Evolutionary conservation across 2,329 filamentous ascomycete species (phyloP).

Genomic region (Alternaria ventricosa): DNA sequence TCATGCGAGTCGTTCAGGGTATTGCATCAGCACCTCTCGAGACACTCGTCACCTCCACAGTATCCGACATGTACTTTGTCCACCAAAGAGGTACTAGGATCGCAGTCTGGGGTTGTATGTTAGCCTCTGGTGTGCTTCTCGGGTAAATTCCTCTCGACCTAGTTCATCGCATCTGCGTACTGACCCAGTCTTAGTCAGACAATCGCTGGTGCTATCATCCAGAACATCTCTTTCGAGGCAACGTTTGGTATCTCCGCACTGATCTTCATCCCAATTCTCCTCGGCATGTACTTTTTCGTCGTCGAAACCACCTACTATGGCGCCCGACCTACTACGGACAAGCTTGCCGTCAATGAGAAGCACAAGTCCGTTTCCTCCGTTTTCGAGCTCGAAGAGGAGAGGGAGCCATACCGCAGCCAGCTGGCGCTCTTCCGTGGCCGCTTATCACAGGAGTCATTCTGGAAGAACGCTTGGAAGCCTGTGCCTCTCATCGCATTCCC

Average conservation of each 20-base stretch:
- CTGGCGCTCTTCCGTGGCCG: constrained; percentile 41
- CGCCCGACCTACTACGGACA: constrained; percentile 24
- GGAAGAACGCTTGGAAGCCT: constrained; percentile 56
- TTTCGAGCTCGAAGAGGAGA: constrained; percentile 24
- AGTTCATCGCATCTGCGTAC: constrained; percentile 19
- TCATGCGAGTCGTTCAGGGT: constrained; percentile 79
- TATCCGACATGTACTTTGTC: constrained; percentile 91
- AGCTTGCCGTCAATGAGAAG: constrained; percentile 32
- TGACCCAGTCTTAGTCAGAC: constrained; percentile 45
- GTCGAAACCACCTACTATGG: constrained; percentile 52
- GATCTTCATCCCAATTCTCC: constrained; percentile 51
- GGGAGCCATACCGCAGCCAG: constrained; percentile 30
- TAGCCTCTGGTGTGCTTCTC: constrained; percentile 46
- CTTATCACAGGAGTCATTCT: constrained; percentile 39
- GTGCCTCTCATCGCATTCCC: constrained; percentile 85
- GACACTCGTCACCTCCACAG: constrained; percentile 83
- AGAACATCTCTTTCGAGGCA: constrained; percentile 50
- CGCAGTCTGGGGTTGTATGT: constrained; percentile 66
- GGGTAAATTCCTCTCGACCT: constrained; percentile 44
- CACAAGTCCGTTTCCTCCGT: constrained; percentile 27
- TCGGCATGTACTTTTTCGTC: constrained; percentile 54
- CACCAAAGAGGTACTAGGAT: constrained; percentile 85
- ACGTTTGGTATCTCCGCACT: constrained; percentile 54
- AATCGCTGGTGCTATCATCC: constrained; percentile 52
- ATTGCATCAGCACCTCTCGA: constrained; percentile 89